Base-by-base conservation (phyloP, 345 rosid species). In the Draba incana region DNA sequence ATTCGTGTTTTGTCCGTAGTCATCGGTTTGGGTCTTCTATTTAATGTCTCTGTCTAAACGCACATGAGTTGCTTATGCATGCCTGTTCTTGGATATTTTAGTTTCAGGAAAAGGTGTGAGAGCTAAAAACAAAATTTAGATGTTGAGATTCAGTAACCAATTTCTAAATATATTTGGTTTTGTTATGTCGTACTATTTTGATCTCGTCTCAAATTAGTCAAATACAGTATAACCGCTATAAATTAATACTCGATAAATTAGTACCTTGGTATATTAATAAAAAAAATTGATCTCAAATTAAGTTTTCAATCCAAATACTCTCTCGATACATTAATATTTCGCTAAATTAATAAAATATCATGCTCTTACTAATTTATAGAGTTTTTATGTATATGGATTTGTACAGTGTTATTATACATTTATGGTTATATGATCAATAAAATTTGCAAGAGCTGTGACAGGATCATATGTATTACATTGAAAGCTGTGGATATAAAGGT, bases 401-500 rank as follows among this genome's bases (percentile, higher is more conserved):
- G 15, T 31, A 20, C 8, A 33, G 4, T 45, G 24, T 5, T 46
- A 45, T 44, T 27, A 31, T 31, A 31, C 35, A 5, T 7, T 31
- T 31, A 62, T 48, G 46, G 37, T 48, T 57, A 11, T 8, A 64
- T 39, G 61, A 73, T 14, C 55, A 73, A 25, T n/a, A 37, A 73
- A 49, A 3, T 65, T 73, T 50, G 31, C 11, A 64, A 64, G 16
- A 72, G 38, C n/a, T 55, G 54, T 23, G 43, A 50, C 3, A 66
- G 15, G 27, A 45, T 57, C 54, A 72, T 41, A 72, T 65, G 42
- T 57, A 58, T 65, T 65, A 50, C 31, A 50, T 27, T 66, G 45
- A 67, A 45, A 45, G 62, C 5, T 27, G 63, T 66, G 48, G 38
- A 66, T 53, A 66, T 62, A 74, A 13, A 66, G 60, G 25, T n/a